Conservation (phyloP, 148 eudicot genomes). For the Camellia sinensis region DNA sequence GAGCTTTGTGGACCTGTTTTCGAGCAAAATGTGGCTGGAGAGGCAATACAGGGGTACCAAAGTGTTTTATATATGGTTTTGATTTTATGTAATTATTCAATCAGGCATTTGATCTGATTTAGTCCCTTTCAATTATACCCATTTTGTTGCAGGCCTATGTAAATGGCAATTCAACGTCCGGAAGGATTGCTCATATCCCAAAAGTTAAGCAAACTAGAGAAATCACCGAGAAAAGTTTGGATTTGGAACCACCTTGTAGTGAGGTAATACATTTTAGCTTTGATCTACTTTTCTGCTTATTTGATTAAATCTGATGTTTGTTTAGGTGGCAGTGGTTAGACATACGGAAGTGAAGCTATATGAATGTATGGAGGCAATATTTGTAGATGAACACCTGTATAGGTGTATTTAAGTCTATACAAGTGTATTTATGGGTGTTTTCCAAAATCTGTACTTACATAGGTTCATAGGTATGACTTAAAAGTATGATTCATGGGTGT, state of each 20-base stretch:
- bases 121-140: neutral
- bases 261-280: slow-evolving; percentile 38
- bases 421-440: neutral
- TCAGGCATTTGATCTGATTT: neutral
- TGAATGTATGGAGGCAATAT: neutral
- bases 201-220: slow-evolving; percentile 37
- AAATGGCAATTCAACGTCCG: slow-evolving; percentile 41
- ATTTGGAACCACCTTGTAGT: slow-evolving; percentile 61
- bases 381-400: neutral
- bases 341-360: neutral
- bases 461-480: neutral
- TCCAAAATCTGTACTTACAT: neutral
- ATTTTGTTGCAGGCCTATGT: slow-evolving; percentile 60
- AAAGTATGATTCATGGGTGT: neutral
- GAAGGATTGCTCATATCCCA: slow-evolving; percentile 26
- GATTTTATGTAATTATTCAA: neutral
- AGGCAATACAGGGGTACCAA: slow-evolving; percentile 46
- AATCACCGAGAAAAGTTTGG: slow-evolving; percentile 52
- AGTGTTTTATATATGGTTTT: neutral
- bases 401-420: neutral
- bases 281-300: neutral
- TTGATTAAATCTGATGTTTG: neutral
- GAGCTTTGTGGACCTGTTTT: slow-evolving; percentile 61
- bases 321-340: neutral
- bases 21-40: slow-evolving; percentile 83